Base-by-base conservation (phyloP, 352 stramenopile species). In the Discostella stelligera region DNA sequence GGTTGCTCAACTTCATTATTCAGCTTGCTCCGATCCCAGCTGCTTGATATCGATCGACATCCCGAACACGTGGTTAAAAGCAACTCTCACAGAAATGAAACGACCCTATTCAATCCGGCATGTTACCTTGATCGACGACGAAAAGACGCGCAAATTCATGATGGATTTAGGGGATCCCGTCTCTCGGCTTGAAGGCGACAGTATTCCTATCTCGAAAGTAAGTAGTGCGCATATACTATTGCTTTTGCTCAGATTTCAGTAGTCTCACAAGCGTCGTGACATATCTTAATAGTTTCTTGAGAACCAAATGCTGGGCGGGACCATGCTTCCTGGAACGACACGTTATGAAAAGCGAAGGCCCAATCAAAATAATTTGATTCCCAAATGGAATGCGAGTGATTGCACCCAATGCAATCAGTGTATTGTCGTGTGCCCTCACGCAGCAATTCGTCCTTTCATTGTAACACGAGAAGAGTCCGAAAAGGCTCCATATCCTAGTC, bases 351-450 rank as follows among this genome's bases (percentile, higher is more conserved):
- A 91, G 61, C 44, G 86, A 52, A 76, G 82, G 39, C 78, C 78
- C n/a, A 86, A 88, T 74, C 69, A 83, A 60, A 80, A 69, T 70
- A 66, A 73, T 9, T 54, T 80, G 23, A 82, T 86, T 44, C 80
- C 81, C 30, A 80, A 79, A 49, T 89, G 83, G 83, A 82, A 86
- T 70, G 6, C 55, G n/a, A 72, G 53, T 66, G 74, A 62, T 48
- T 90, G 87, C 59, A 92, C 87, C 16, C 87, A 92, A 71, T 92
- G 87, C 70, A 92, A 92, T 70, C 84, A 89, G 64, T 92, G 87
- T 67, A 73, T 89, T 58, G 85, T 82, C 60, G 77, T 92, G 3
- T 92, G 87, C 41, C 83, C 87, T 16, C 87, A 92, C 64, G 87
- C 84, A 52, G 85, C 70, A 10, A 90, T 92, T 49, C 64, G 87